phyloP scores from a whole-genome alignment of 805 yeast species.

The Hanseniaspora vineae region DNA sequence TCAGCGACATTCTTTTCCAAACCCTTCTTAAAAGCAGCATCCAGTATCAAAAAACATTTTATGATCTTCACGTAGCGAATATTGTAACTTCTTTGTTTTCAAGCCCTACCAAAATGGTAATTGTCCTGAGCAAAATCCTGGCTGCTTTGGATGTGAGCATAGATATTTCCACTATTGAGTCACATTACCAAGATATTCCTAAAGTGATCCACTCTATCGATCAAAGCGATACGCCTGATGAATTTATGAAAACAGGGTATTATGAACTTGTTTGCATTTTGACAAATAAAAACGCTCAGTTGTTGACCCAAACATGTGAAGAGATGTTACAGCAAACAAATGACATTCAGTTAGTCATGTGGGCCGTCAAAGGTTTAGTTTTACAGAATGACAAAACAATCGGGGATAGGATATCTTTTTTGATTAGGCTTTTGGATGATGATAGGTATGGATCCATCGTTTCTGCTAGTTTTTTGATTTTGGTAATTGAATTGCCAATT shows the following conservation, averaged over 20 bases:
- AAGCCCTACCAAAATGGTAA: slow-evolving; percentile 22
- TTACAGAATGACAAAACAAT: slow-evolving; percentile 38
- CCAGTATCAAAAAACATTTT: neutral
- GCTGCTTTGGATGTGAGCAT: slow-evolving; percentile 31
- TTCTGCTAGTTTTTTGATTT: slow-evolving; percentile 47
- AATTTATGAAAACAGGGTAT: slow-evolving; percentile 26
- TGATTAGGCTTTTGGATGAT: slow-evolving; percentile 26
- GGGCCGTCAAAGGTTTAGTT: slow-evolving; percentile 64
- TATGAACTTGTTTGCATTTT: slow-evolving; percentile 42
- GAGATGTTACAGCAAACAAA: slow-evolving; percentile 17
- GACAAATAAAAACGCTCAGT: slow-evolving; percentile 40
- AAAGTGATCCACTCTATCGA: neutral
- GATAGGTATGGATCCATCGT: slow-evolving; percentile 24
- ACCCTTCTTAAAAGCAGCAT: slow-evolving; percentile 2
- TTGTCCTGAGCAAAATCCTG: slow-evolving; percentile 32
- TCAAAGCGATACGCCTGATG: slow-evolving; percentile 5
- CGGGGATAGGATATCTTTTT: slow-evolving; percentile 20
- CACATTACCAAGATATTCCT: neutral
- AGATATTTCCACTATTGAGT: neutral
- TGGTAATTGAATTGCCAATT: slow-evolving; percentile 55
- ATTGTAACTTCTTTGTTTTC: slow-evolving; percentile 6
- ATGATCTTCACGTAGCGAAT: slow-evolving; percentile 1
- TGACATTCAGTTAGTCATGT: slow-evolving; percentile 37
- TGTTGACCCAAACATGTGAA: slow-evolving; percentile 8
- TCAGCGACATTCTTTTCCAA: slow-evolving; percentile 6